Evolutionary conservation across 2,329 filamentous ascomycete genomes (phyloP).

Genomic region (Ophiostoma perfectum): DNA sequence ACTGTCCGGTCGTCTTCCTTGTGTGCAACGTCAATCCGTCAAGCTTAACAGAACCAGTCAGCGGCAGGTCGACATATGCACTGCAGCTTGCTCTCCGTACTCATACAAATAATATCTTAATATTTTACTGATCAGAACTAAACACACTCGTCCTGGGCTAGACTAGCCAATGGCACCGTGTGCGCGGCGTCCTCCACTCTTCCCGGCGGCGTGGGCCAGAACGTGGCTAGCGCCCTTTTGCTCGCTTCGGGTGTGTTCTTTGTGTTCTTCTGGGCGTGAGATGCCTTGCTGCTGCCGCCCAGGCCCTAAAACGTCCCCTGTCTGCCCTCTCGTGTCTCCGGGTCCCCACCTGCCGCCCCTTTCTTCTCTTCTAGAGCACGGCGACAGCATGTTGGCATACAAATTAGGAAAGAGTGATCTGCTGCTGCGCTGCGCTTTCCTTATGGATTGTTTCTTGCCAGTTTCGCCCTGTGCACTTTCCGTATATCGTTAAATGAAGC

Average conservation of each 20-base stretch:
- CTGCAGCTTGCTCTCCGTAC: too few relatives aligned
- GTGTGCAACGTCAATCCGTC: too few relatives aligned
- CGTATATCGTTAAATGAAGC: neutral
- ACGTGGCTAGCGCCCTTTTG: constrained; percentile 12
- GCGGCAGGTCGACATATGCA: too few relatives aligned
- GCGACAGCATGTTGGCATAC: neutral
- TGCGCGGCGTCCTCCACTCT: constrained; percentile 4
- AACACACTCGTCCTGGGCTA: neutral
- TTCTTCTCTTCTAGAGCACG: constrained; percentile 1
- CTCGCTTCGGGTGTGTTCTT: neutral
- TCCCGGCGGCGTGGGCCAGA: constrained; percentile 12
- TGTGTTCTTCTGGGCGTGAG: neutral
- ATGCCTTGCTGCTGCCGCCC: neutral
- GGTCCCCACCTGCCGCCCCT: constrained; percentile 9
- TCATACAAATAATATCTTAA: too few relatives aligned
- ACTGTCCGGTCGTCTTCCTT: too few relatives aligned
- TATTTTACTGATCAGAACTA: too few relatives aligned
- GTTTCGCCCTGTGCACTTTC: too few relatives aligned
- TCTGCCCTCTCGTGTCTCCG: constrained; percentile 4
- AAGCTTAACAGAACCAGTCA: too few relatives aligned
- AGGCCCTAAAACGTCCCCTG: neutral
- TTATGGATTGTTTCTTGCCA: too few relatives aligned
- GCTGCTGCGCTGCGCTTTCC: too few relatives aligned
- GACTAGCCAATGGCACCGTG: neutral
- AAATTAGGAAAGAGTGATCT: neutral